Conservation (phyloP, 2,329 filamentous ascomycete genomes). For the Aspergillus nomiae region DNA sequence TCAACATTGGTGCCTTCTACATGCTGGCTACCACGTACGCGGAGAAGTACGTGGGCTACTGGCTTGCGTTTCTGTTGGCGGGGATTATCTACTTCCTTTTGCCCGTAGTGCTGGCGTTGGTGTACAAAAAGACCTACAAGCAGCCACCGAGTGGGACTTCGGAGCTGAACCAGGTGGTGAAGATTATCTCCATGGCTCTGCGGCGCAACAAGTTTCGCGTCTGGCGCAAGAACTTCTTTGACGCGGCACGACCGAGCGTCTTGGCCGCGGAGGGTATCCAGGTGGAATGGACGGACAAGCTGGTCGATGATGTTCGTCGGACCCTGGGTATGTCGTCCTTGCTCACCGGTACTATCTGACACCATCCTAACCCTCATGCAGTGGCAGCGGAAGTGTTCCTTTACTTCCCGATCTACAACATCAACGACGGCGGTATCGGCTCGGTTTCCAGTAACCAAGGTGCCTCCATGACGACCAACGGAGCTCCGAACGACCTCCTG, state of each 20-base stretch:
- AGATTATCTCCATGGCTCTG: constrained; percentile 36
- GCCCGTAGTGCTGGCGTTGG: constrained; percentile 33
- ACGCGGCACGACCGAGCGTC: constrained; percentile 37
- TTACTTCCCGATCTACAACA: constrained; percentile 41
- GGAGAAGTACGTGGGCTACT: constrained; percentile 46
- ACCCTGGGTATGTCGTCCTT: constrained; percentile 19
- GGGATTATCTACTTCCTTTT: constrained; percentile 40
- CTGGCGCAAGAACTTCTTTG: constrained; percentile 37
- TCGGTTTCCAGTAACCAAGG: constrained; percentile 51
- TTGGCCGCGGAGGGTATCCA: constrained; percentile 31
- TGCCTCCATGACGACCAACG: constrained; percentile 52
- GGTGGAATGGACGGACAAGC: constrained; percentile 36
- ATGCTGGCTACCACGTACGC: constrained; percentile 43
- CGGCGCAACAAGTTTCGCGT: constrained; percentile 34
- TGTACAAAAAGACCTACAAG: constrained; percentile 38
- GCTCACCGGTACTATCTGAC: not conserved
- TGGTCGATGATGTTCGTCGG: constrained; percentile 39
- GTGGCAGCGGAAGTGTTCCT: constrained; percentile 40
- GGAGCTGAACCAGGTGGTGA: constrained; percentile 31
- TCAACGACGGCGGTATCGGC: constrained; percentile 54
- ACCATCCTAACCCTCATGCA: not conserved
- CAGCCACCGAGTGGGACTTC: constrained; percentile 34
- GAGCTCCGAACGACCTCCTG: constrained; percentile 55
- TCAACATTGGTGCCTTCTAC: constrained; percentile 38
- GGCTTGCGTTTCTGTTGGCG: constrained; percentile 37